Conservation (phyloP, 495 filamentous ascomycete species). For the Parachaetomium inaequale region DNA sequence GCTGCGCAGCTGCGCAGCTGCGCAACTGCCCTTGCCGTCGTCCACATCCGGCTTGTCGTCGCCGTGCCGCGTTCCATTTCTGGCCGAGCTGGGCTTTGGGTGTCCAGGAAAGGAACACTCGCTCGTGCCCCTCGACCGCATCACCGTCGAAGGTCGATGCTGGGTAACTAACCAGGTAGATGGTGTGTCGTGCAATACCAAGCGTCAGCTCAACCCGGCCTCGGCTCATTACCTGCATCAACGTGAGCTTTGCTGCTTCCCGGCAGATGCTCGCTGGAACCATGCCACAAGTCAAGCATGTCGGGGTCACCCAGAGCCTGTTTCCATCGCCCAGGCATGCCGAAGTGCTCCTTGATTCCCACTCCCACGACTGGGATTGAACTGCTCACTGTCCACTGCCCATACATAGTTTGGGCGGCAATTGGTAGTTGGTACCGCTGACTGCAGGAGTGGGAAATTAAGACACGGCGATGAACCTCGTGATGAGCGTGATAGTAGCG, state of each 20-base stretch:
- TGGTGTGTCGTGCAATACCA: too few species aligned
- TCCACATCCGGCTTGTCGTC: constrained; percentile 1
- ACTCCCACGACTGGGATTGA: too few species aligned
- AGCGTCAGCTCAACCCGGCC: background rate
- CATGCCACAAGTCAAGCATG: too few species aligned
- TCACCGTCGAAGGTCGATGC: background rate
- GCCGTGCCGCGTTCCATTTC: background rate
- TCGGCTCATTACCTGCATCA: background rate
- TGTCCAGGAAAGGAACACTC: background rate
- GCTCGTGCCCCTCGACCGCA: background rate
- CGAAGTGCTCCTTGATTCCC: too few species aligned
- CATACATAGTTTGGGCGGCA: too few species aligned
- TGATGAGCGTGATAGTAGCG: background rate
- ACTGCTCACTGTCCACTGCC: too few species aligned
- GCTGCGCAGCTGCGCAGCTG: constrained; percentile 9
- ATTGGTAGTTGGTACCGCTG: too few species aligned
- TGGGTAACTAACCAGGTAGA: too few species aligned
- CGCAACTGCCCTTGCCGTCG: constrained; percentile 2
- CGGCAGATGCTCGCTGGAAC: too few species aligned
- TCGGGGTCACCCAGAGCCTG: too few species aligned
- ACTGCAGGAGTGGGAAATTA: too few species aligned
- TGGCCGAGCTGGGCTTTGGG: background rate
- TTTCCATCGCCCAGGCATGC: too few species aligned
- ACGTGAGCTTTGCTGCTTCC: background rate
- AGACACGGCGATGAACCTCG: background rate